Base-by-base conservation (phyloP, 2,329 filamentous ascomycete species). In the Sporothrix inflata region DNA sequence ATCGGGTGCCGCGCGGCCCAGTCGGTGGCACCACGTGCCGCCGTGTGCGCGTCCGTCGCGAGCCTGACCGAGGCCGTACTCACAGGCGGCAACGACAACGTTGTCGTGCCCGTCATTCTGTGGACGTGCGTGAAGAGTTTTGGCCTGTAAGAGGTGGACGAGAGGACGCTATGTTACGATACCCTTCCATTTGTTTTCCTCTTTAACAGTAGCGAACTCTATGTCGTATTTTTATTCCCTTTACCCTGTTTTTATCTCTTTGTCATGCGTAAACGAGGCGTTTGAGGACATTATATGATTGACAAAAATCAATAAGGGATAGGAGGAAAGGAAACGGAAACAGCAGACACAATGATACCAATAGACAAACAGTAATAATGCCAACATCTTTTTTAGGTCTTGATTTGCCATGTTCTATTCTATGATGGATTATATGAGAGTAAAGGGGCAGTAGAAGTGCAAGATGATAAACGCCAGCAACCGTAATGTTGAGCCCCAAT, bases 51-150 rank as follows among this genome's bases (percentile, higher is more conserved):
- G 7, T 86, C 87, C 55, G 88, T 94, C 72, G 93, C 94, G 38
- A 98, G 94, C 81, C 85, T 98, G 76, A 97, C 96, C 69, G 96
- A 99, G 83, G 94, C 96, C 34, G 95, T 98, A 63, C 83, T 99
- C 75, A 98, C 96, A 16, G 96, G 96, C 1, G 96, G 95, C 40
- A 99, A 99, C 81, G 96, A 99, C 85, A 99, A 99, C 84, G 96
- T 99, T 21, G 91, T 98, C 75, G 95, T 98, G 75, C 96, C 96
- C 4, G 89, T 99, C 72, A 90, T 97, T 68, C 83, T 99, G 74
- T 99, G 96, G 96, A 88, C 94, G 73, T 90, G 97, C 77, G 94
- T 97, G 51, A 92, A 95, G 81, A 93, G 93, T 24, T 81, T 95
- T 73, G 87, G 87, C 71, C 78, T 91, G 75, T 91, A 45, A 12